A percentile compares a stretch with the other conserved stretches of the same genome.
Evolutionary conservation across 306 rosid genomes (phyloP).

Genomic region (Sicyos edulis): DNA sequence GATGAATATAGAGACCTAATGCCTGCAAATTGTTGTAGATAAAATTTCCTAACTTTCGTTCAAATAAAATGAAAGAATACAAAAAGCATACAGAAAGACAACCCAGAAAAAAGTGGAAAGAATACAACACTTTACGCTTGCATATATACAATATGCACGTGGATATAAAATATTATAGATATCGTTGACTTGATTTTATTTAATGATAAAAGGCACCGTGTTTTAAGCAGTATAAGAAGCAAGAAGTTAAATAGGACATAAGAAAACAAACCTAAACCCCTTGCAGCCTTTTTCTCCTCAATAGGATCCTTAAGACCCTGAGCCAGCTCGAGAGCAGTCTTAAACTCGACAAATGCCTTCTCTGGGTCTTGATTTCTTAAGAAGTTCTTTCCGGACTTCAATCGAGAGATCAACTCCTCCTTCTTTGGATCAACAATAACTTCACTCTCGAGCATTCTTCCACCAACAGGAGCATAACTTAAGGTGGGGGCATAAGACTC

Average conservation of each 20-base stretch:
- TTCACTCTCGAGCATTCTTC: slow-evolving; percentile 62
- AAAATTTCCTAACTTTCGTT: no score
- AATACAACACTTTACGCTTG: no score
- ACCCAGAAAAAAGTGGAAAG: no score
- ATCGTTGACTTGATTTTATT: neutral
- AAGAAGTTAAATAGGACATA: neutral
- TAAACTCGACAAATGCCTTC: slow-evolving; percentile 65
- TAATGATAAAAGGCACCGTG: neutral
- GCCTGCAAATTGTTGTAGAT: no score
- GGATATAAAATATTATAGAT: neutral
- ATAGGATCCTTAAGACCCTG: slow-evolving; percentile 60
- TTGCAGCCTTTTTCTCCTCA: slow-evolving; percentile 92
- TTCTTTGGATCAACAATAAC: slow-evolving; percentile 70
- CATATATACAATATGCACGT: neutral
- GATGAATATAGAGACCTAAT: neutral
- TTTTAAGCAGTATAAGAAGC: neutral
- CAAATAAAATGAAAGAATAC: no score
- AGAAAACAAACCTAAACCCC: slow-evolving; percentile 75
- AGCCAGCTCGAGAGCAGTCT: slow-evolving; percentile 70
- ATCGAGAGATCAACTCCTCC: slow-evolving; percentile 71
- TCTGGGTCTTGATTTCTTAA: slow-evolving; percentile 79
- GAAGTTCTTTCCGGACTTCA: slow-evolving; percentile 80
- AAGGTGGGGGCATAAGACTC: slow-evolving; percentile 91
- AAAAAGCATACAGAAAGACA: no score
- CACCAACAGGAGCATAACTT: slow-evolving; percentile 84